phyloP scores from a whole-genome alignment of 345 rosid species.

The Linum usitatissimum region DNA sequence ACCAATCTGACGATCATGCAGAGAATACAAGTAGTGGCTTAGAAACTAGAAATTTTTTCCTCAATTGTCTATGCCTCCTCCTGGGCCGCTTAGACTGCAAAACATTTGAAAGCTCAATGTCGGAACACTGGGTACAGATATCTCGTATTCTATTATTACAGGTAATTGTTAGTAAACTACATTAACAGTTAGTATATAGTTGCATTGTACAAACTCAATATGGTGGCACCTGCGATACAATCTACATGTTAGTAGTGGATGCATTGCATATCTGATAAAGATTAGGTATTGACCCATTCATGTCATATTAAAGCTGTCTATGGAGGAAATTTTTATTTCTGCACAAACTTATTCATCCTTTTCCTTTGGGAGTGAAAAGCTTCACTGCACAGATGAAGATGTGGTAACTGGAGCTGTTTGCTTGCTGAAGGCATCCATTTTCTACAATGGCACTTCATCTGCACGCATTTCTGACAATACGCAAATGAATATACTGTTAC shows the following conservation, averaged over 20 bases:
- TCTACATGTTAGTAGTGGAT: background rate
- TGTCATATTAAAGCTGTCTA: constrained; percentile 5
- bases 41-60: constrained; percentile 70
- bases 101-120: constrained; percentile 43
- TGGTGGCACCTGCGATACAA: no score
- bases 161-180: constrained; percentile 27
- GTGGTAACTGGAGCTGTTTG: constrained; percentile 49
- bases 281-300: background rate
- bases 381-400: constrained; percentile 59
- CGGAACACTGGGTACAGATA: constrained; percentile 57
- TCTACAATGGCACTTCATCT: constrained; percentile 39
- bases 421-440: constrained; percentile 53
- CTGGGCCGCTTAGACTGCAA: constrained; percentile 71
- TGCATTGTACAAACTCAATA: no score
- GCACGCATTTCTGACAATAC: constrained; percentile 34
- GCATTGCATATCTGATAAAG: background rate
- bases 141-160: constrained; percentile 55
- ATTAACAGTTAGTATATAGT: background rate
- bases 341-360: background rate
- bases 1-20: constrained; percentile 29
- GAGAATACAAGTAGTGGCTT: constrained; percentile 38
- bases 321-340: constrained; percentile 1
- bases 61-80: constrained; percentile 77
- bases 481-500: constrained; percentile 44
- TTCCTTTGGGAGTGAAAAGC: constrained; percentile 30